Evolutionary conservation across 345 rosid species (phyloP).

Genomic region (Eutrema heterophyllum): DNA sequence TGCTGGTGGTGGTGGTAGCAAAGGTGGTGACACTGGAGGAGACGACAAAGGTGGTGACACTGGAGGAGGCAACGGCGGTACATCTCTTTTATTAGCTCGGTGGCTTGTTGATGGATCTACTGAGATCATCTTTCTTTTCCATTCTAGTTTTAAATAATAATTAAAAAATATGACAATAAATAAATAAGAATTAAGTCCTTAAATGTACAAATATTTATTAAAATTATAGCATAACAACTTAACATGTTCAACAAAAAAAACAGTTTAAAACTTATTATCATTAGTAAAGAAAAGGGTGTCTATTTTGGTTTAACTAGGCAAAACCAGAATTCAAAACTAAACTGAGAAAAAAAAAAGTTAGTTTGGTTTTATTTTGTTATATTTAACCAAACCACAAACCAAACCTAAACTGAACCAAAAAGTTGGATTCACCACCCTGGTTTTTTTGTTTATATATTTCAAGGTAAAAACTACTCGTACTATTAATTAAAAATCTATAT

Average conservation of each 20-base stretch:
- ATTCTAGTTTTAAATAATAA: neutral
- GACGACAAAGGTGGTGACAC: neutral
- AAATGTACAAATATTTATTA: no score
- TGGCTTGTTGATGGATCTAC: neutral
- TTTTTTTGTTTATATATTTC: no score
- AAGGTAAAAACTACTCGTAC: neutral
- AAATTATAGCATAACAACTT: no score
- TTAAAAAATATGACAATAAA: no score
- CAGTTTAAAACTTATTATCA: neutral
- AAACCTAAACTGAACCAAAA: neutral
- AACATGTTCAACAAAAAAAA: no score
- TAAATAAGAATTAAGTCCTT: no score
- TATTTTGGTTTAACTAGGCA: neutral
- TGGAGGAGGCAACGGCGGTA: neutral
- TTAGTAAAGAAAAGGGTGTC: neutral
- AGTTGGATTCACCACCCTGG: neutral
- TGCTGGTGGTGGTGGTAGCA: no score
- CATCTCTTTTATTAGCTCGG: neutral
- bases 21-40: no score
- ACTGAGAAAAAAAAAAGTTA: no score
- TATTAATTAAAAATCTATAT: no score
- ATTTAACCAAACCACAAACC: neutral
- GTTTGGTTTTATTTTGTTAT: neutral
- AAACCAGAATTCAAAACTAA: neutral
- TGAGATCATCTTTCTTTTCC: neutral